A percentile compares a stretch with the other conserved stretches of the same genome.
Conservation (phyloP, 2,329 filamentous ascomycete genomes). For the Didymella segeticola region DNA sequence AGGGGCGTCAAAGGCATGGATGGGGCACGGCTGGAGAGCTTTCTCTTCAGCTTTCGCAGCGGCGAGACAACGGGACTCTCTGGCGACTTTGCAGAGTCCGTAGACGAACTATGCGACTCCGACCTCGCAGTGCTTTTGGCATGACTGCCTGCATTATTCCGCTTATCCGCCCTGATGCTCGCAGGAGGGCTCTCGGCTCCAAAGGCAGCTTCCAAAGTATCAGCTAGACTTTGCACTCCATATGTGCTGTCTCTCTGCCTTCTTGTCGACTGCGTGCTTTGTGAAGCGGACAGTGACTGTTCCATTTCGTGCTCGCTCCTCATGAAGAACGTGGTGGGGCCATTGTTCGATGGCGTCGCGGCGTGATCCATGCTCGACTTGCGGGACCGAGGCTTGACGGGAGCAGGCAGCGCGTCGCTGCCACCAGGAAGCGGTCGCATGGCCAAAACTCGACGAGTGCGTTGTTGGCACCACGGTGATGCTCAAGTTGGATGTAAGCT, state of each 20-base stretch:
- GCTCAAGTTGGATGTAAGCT: background rate
- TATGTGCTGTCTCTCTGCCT: conserved; percentile 55
- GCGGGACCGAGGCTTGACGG: conserved; percentile 43
- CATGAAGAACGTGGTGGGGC: conserved; percentile 67
- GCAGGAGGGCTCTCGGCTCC: conserved; percentile 33
- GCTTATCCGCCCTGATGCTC: conserved; percentile 34
- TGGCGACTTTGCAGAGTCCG: conserved; percentile 22
- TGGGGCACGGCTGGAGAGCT: conserved; percentile 29
- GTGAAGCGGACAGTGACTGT: conserved; percentile 40
- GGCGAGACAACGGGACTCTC: conserved; percentile 31
- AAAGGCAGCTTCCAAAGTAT: conserved; percentile 57
- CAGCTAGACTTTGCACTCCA: conserved; percentile 64
- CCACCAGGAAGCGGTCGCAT: conserved; percentile 48
- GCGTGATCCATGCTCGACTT: conserved; percentile 49
- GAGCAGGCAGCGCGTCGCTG: conserved; percentile 39
- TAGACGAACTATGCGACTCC: conserved; percentile 33
- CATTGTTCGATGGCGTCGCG: conserved; percentile 38
- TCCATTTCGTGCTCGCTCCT: conserved; percentile 61
- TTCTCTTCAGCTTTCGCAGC: conserved; percentile 29
- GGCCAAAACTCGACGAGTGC: conserved; percentile 1
- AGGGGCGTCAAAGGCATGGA: conserved; percentile 36
- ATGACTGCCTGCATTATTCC: conserved; percentile 40
- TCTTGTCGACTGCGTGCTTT: conserved; percentile 18
- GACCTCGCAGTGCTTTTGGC: conserved; percentile 22
- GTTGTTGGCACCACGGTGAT: background rate